Percentiles rank a stretch among this genome's conserved stretches.
Evolutionary conservation across 2,329 filamentous ascomycete genomes (phyloP).

Genomic region (Tympanopsis confertula): DNA sequence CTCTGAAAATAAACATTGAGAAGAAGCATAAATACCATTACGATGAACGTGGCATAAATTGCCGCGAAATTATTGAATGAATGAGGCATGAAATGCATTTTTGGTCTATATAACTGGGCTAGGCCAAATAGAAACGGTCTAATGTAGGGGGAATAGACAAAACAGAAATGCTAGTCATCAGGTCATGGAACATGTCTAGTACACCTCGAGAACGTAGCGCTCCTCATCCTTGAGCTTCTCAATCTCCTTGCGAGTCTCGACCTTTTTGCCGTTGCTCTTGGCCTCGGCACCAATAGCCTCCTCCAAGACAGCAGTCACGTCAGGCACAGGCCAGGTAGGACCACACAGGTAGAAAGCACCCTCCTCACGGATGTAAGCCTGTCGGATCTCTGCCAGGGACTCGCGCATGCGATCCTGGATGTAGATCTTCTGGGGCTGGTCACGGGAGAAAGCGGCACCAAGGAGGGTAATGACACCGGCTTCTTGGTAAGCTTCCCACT

Average conservation of each 20-base stretch:
- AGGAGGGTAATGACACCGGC: slow-evolving; percentile 91
- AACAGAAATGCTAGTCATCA: too few relatives aligned
- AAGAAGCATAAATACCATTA: too few relatives aligned
- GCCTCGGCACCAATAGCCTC: slow-evolving; percentile 78
- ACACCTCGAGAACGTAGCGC: slow-evolving; percentile 92
- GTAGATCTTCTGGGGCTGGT: slow-evolving; percentile 97
- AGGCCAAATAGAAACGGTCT: too few relatives aligned
- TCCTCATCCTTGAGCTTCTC: slow-evolving; percentile 92
- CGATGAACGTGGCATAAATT: too few relatives aligned
- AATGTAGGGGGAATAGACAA: too few relatives aligned
- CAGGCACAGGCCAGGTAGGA: slow-evolving; percentile 95
- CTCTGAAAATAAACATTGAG: too few relatives aligned
- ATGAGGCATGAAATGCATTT: too few relatives aligned
- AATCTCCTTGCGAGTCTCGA: slow-evolving; percentile 81
- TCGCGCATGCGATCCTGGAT: slow-evolving; percentile 97
- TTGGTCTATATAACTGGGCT: too few relatives aligned
- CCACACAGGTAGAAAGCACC: slow-evolving; percentile 96
- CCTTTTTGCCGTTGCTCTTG: slow-evolving; percentile 61
- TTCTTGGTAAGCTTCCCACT: slow-evolving; percentile 96
- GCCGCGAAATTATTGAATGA: too few relatives aligned
- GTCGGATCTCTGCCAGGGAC: slow-evolving; percentile 68
- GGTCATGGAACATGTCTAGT: slow-evolving; percentile 46
- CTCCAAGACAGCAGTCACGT: slow-evolving; percentile 86
- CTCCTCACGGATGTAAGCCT: slow-evolving; percentile 77
- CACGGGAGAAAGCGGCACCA: slow-evolving; percentile 86